phyloP scores from a whole-genome alignment of 345 rosid species.

The Arabidopsis arenosa region DNA sequence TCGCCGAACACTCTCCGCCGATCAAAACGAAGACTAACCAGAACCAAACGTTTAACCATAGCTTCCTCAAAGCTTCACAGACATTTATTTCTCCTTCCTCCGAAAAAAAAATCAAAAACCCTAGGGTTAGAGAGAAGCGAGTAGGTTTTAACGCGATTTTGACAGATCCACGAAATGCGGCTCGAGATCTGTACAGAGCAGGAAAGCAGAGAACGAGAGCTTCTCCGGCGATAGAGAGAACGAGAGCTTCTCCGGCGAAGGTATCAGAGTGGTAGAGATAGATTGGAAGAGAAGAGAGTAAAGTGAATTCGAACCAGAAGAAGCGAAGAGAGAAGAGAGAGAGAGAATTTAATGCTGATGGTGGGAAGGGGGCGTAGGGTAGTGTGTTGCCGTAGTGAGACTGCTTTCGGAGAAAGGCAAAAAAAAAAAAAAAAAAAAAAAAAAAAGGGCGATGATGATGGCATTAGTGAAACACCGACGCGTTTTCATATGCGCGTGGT shows the following conservation, averaged over 20 bases:
- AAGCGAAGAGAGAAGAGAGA: slow-evolving; percentile 30
- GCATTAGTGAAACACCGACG: not conserved
- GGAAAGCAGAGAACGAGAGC: slow-evolving; percentile 21
- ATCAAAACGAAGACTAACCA: slow-evolving; percentile 32
- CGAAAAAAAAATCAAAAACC: slow-evolving; percentile 46
- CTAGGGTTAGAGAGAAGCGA: slow-evolving; percentile 48
- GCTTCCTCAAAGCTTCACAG: slow-evolving; percentile 46
- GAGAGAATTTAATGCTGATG: slow-evolving; percentile 44
- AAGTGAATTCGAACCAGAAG: slow-evolving; percentile 39
- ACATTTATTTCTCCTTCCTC: not conserved
- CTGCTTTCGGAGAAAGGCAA: slow-evolving; percentile 37
- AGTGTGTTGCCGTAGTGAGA: slow-evolving; percentile 48
- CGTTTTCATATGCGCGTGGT: slow-evolving; percentile 11
- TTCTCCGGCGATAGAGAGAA: slow-evolving; percentile 7
- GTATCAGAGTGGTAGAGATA: slow-evolving; percentile 25
- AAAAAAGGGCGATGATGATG: slow-evolving; percentile 30
- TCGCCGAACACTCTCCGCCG: slow-evolving; percentile 40
- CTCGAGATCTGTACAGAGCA: slow-evolving; percentile 43
- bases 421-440: slow-evolving; percentile 8
- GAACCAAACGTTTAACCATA: slow-evolving; percentile 32
- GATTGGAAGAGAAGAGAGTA: slow-evolving; percentile 32
- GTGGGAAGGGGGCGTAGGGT: slow-evolving; percentile 48
- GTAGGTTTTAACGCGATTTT: slow-evolving; percentile 42
- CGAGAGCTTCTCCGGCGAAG: slow-evolving; percentile 42
- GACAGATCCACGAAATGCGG: slow-evolving; percentile 80